Conservation (phyloP, 2,329 filamentous ascomycete genomes). For the Didymella segeticola region DNA sequence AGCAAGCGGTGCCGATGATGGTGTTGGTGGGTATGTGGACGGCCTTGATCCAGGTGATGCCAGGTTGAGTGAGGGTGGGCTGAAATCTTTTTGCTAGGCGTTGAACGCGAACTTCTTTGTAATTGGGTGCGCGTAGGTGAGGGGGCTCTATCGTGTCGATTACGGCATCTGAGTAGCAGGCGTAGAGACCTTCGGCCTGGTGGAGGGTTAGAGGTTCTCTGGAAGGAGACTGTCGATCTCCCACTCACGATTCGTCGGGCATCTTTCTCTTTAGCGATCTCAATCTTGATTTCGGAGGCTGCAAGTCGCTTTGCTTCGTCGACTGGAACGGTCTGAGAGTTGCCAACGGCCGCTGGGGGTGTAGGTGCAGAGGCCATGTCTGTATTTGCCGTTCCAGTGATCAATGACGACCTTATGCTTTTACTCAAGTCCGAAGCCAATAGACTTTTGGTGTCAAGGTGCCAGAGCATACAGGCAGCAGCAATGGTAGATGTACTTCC, state of each 20-base stretch:
- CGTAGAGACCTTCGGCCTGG: slow-evolving; percentile 41
- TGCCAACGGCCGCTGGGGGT: slow-evolving; percentile 6
- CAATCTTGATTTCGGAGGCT: slow-evolving; percentile 26
- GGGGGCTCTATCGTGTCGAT: slow-evolving; percentile 35
- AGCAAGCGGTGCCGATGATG: slow-evolving; percentile 39
- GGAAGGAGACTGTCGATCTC: not conserved
- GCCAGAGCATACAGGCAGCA: not conserved
- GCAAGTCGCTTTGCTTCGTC: slow-evolving; percentile 26
- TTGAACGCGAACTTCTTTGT: slow-evolving; percentile 18
- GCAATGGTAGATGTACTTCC: not conserved
- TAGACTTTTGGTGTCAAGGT: not conserved
- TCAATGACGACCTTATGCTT: slow-evolving; percentile 29
- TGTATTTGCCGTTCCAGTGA: not conserved
- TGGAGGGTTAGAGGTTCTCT: not conserved
- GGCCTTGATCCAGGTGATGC: slow-evolving; percentile 40
- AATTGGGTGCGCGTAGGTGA: slow-evolving; percentile 18
- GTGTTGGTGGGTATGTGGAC: slow-evolving; percentile 24
- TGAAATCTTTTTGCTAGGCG: slow-evolving; percentile 32
- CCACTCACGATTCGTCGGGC: slow-evolving; percentile 24
- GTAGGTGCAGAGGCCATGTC: not conserved
- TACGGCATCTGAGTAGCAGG: slow-evolving; percentile 26
- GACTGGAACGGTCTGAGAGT: slow-evolving; percentile 29
- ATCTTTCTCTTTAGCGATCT: slow-evolving; percentile 27
- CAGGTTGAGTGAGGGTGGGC: slow-evolving; percentile 22
- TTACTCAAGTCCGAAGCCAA: not conserved